Percentiles rank a stretch among this genome's conserved stretches.
Conservation (phyloP, 345 rosid species). For the Salix suchowensis region DNA sequence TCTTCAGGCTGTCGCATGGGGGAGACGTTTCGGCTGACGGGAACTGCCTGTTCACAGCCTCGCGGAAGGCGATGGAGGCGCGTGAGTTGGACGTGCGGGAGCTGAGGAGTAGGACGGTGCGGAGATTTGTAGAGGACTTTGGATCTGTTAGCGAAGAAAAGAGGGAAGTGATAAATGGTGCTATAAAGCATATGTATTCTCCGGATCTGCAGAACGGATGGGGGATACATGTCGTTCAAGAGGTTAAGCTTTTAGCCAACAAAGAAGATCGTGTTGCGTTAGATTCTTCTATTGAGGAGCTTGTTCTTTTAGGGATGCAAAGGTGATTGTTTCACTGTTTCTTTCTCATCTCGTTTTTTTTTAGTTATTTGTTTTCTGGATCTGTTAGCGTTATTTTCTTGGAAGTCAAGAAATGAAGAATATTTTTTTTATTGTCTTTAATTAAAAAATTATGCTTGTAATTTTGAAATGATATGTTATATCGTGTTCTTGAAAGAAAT, state of each 20-base stretch:
- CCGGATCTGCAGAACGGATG: constrained; percentile 99
- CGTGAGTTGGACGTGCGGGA: constrained; percentile 74
- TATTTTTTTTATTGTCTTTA: neutral
- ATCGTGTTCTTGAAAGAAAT: neutral
- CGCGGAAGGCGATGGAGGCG: constrained; percentile 64
- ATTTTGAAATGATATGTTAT: neutral
- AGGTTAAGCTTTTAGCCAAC: constrained; percentile 72
- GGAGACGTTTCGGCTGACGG: constrained; percentile 96
- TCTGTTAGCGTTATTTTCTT: neutral
- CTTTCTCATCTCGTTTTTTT: neutral
- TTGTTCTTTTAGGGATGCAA: constrained; percentile 80
- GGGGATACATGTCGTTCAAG: constrained; percentile 97
- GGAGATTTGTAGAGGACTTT: constrained; percentile 62
- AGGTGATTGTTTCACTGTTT: constrained; percentile 39
- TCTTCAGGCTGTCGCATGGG: constrained; percentile 78
- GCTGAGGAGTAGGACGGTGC: constrained; percentile 59
- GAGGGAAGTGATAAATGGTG: constrained; percentile 44
- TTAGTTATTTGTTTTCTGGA: neutral
- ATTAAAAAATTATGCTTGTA: neutral
- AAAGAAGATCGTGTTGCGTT: constrained; percentile 63
- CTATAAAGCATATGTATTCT: constrained; percentile 78
- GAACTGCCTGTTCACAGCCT: constrained; percentile 94
- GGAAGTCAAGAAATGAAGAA: neutral
- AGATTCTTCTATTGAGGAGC: constrained; percentile 77
- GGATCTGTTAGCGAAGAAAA: constrained; percentile 55